Conservation (phyloP, 176 grass and related monocot species). For the Eremochloa ophiuroides region DNA sequence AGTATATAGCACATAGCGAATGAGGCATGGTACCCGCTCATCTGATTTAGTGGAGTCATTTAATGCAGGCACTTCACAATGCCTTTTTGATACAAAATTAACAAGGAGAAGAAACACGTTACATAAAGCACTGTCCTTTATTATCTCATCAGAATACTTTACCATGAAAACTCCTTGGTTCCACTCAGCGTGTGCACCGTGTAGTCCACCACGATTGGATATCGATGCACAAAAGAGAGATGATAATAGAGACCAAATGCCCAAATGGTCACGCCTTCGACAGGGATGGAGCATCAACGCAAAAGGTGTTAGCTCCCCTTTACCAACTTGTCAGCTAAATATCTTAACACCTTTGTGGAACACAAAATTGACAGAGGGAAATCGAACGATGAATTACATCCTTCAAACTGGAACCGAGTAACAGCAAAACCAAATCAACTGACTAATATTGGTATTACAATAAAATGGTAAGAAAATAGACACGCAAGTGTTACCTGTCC, state of each 20-base stretch:
- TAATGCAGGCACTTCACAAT: not conserved
- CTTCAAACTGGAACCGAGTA: not conserved
- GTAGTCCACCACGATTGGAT: constrained; percentile 15
- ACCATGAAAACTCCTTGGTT: constrained; percentile 4
- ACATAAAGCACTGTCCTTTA: not conserved
- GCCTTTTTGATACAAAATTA: not conserved
- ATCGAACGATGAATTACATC: not conserved
- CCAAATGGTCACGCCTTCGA: not conserved
- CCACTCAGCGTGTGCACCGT: constrained; percentile 12
- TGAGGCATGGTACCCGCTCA: not conserved
- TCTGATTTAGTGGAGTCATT: constrained; percentile 12
- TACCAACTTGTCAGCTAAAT: constrained; percentile 5
- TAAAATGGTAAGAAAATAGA: not conserved
- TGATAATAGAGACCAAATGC: not conserved
- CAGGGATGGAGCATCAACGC: constrained; percentile 22
- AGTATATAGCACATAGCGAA: not conserved
- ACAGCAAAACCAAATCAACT: not conserved
- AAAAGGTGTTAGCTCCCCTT: constrained; percentile 5
- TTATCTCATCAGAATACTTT: constrained; percentile 20
- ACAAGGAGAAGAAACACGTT: not conserved
- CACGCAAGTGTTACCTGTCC: not conserved
- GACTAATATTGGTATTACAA: not conserved
- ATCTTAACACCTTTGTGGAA: not conserved
- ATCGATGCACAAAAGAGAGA: constrained; percentile 19
- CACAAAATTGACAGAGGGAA: not conserved